Evolutionary conservation across 2,329 filamentous ascomycete genomes (phyloP).

Genomic region (Plenodomus biglobosus): DNA sequence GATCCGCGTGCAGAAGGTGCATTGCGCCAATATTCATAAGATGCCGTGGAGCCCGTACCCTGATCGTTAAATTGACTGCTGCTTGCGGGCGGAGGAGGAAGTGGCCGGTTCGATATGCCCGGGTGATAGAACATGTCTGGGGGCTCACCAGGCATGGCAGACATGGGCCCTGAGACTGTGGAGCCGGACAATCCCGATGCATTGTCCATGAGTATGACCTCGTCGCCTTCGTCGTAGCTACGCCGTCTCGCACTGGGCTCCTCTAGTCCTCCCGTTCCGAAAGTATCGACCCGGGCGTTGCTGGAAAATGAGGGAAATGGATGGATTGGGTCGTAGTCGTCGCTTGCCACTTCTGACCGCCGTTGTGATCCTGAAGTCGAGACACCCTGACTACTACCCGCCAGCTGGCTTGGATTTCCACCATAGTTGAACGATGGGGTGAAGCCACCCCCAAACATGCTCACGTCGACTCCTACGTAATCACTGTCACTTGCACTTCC

Average conservation of each 20-base stretch:
- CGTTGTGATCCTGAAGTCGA: slow-evolving; percentile 52
- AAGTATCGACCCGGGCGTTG: slow-evolving; percentile 78
- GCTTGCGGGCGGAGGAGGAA: slow-evolving; percentile 65
- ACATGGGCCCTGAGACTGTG: slow-evolving; percentile 24
- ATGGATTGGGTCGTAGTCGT: slow-evolving; percentile 54
- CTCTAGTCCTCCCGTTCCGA: slow-evolving; percentile 84
- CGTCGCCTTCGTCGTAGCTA: slow-evolving; percentile 93
- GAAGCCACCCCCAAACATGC: slow-evolving; percentile 72
- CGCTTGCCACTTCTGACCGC: slow-evolving; percentile 47
- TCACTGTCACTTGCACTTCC: slow-evolving; percentile 64
- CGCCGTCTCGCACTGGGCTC: slow-evolving; percentile 70
- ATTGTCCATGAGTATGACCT: slow-evolving; percentile 55
- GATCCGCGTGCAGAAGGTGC: slow-evolving; percentile 34
- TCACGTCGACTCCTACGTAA: slow-evolving; percentile 70
- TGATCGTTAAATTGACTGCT: slow-evolving; percentile 48
- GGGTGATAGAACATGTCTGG: slow-evolving; percentile 95
- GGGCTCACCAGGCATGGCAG: slow-evolving; percentile 59
- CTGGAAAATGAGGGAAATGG: slow-evolving; percentile 59
- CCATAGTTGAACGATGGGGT: slow-evolving; percentile 64
- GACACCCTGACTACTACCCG: slow-evolving; percentile 43
- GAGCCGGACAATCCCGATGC: slow-evolving; percentile 28
- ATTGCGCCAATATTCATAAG: slow-evolving; percentile 52
- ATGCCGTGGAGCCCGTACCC: slow-evolving; percentile 34
- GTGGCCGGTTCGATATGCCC: slow-evolving; percentile 64
- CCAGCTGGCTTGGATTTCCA: slow-evolving; percentile 50